Evolutionary conservation across 139 green algal species (phyloP).

Genomic region (Asterochloris erici): DNA sequence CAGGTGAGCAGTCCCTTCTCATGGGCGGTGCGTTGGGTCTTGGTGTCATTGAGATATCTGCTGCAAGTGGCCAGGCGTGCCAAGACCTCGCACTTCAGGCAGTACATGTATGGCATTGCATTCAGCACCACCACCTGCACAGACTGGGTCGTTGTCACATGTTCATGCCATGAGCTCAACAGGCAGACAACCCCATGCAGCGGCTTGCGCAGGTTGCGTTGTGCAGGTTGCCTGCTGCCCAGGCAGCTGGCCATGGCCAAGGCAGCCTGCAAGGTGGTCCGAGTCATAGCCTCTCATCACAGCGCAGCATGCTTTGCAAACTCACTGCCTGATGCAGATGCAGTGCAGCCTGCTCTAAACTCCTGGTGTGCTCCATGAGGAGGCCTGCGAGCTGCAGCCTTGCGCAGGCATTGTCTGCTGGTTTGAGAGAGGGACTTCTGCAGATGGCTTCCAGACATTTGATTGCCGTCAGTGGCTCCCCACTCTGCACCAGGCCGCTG

Average conservation of each 20-base stretch:
- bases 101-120: not conserved
- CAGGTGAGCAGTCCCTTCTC: not conserved
- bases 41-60: not conserved
- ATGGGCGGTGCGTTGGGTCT: not conserved
- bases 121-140: conserved; percentile 3
- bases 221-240: no score
- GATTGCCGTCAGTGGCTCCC: not conserved
- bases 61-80: not conserved
- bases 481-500: not conserved
- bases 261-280: no score
- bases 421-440: not conserved
- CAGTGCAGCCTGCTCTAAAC: not conserved
- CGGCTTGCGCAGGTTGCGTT: no score
- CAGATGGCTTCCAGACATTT: conserved; percentile 11
- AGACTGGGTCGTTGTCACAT: no score
- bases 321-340: conserved; percentile 12
- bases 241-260: no score
- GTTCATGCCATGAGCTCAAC: no score
- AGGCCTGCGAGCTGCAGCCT: conserved; percentile 1
- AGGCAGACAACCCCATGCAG: no score
- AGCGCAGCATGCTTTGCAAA: no score
- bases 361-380: conserved; percentile 1
- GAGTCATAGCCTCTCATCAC: no score
- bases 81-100: conserved; percentile 11
- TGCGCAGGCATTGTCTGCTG: not conserved